A percentile compares a stretch with the other conserved stretches of the same genome.
Evolutionary conservation across 352 stramenopile species (phyloP).

Genomic region (Saprolegnia diclina): DNA sequence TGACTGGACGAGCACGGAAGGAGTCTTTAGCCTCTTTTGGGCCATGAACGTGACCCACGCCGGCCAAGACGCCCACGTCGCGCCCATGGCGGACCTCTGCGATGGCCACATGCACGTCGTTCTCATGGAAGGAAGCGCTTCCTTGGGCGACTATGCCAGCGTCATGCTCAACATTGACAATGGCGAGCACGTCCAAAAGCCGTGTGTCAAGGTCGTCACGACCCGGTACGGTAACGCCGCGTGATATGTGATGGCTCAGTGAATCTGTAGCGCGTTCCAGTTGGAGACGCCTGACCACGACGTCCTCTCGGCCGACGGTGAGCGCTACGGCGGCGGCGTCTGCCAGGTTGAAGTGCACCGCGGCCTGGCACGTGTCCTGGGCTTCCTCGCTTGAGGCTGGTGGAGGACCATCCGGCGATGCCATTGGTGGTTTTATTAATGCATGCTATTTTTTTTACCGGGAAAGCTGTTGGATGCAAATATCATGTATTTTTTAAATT

Average conservation of each 20-base stretch:
- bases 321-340: slow-evolving; percentile 43
- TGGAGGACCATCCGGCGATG: background rate
- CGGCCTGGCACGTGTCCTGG: slow-evolving; percentile 35
- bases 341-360: slow-evolving; percentile 48
- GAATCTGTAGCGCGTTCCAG: slow-evolving; percentile 39
- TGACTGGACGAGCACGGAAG: slow-evolving; percentile 38
- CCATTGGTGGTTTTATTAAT: background rate
- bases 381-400: background rate
- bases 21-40: slow-evolving; percentile 58
- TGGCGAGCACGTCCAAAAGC: slow-evolving; percentile 41
- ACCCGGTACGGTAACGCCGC: slow-evolving; percentile 28
- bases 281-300: slow-evolving; percentile 37
- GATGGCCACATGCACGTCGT: slow-evolving; percentile 50
- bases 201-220: slow-evolving; percentile 47
- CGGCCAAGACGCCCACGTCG: slow-evolving; percentile 38
- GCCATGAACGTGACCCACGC: slow-evolving; percentile 52
- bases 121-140: background rate
- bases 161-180: slow-evolving; percentile 46
- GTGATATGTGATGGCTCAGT: background rate
- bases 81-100: slow-evolving; percentile 37
- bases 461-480: background rate
- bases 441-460: background rate
- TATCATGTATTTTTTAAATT: background rate
- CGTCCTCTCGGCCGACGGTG: slow-evolving; percentile 54
- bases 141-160: slow-evolving; percentile 33